These are phyloP conservation scores for Bryum argenteum DNA, from an alignment of 225 moss, liverwort and hornwort genomes.

Conservation along the genomic window DNA sequence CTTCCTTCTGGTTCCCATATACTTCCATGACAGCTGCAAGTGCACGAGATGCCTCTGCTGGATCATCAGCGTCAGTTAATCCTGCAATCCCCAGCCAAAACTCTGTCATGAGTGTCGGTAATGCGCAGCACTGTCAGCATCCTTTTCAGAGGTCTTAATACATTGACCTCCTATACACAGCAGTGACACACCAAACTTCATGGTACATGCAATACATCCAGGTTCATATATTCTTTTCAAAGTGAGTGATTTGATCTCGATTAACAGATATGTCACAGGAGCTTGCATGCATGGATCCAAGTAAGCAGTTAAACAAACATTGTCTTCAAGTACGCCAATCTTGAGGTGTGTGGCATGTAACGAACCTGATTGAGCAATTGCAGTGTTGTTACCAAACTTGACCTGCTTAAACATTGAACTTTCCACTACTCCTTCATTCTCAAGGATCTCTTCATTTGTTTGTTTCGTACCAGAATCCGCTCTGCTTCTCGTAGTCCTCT, in stretches of 20 bases:
- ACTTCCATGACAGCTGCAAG: slow-evolving; percentile 63
- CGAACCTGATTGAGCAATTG: slow-evolving; percentile 46
- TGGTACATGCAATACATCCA: neutral
- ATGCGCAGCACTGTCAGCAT: slow-evolving; percentile 12
- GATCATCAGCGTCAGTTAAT: slow-evolving; percentile 37
- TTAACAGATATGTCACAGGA: slow-evolving; percentile 2
- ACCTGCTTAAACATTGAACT: slow-evolving; percentile 44
- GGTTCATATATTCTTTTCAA: slow-evolving; percentile 9
- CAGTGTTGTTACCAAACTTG: slow-evolving; percentile 42
- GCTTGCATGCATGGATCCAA: slow-evolving; percentile 15
- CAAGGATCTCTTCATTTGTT: slow-evolving; percentile 20
- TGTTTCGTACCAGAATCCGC: slow-evolving; percentile 36
- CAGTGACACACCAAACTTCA: slow-evolving; percentile 23
- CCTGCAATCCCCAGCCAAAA: slow-evolving; percentile 45
- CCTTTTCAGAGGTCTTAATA: neutral
- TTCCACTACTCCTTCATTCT: slow-evolving; percentile 32
- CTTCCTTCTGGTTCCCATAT: slow-evolving; percentile 45
- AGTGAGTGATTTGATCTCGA: neutral
- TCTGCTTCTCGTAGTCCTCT: slow-evolving; percentile 41
- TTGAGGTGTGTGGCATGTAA: slow-evolving; percentile 18
- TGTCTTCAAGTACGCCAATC: slow-evolving; percentile 9
- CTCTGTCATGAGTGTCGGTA: slow-evolving; percentile 12
- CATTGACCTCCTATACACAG: slow-evolving; percentile 11
- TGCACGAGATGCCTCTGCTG: slow-evolving; percentile 45
- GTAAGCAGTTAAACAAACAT: neutral